These are phyloP conservation scores for Erysiphe pulchra DNA, from an alignment of 2,329 filamentous ascomycete genomes.

Conservation along the genomic window DNA sequence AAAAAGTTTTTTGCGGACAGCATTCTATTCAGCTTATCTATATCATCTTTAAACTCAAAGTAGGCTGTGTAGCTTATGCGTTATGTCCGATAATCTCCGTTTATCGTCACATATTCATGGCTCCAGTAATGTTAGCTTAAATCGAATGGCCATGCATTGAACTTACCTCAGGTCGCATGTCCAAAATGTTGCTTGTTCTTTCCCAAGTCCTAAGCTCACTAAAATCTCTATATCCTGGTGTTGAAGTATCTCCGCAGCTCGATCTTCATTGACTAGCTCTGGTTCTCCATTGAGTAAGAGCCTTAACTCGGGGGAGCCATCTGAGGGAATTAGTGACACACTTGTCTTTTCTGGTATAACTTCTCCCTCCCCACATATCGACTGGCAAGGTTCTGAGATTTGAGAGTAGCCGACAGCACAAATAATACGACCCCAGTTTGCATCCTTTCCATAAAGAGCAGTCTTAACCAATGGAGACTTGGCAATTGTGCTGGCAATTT, in stretches of 20 bases:
- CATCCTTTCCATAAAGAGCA: conserved; percentile 85
- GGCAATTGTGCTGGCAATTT: conserved; percentile 70
- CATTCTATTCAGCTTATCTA: no score
- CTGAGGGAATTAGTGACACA: conserved; percentile 54
- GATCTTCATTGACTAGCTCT: conserved; percentile 48
- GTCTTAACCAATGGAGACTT: conserved; percentile 90
- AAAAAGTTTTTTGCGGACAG: no score
- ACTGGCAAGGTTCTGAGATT: conserved; percentile 29
- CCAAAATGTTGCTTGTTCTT: conserved; percentile 48
- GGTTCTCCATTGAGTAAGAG: conserved; percentile 59
- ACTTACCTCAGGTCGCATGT: conserved; percentile 70
- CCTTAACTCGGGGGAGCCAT: conserved; percentile 53
- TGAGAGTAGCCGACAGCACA: conserved; percentile 74
- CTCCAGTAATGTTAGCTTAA: conserved; percentile 12
- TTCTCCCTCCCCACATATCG: conserved; percentile 31
- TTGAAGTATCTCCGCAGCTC: conserved; percentile 54
- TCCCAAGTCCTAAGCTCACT: conserved; percentile 43
- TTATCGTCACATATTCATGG: conserved; percentile 42
- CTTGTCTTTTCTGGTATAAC: conserved; percentile 45
- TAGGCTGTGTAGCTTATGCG: neutral
- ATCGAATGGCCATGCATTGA: conserved; percentile 5
- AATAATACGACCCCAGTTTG: conserved; percentile 93
- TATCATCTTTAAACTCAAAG: no score
- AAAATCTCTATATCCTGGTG: conserved; percentile 58
- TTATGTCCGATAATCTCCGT: conserved; percentile 40